A percentile compares a stretch with the other conserved stretches of the same genome.
These are phyloP conservation scores for Phytophthora hybrid DNA, from an alignment of 352 stramenopile species.

Conservation along the genomic window DNA sequence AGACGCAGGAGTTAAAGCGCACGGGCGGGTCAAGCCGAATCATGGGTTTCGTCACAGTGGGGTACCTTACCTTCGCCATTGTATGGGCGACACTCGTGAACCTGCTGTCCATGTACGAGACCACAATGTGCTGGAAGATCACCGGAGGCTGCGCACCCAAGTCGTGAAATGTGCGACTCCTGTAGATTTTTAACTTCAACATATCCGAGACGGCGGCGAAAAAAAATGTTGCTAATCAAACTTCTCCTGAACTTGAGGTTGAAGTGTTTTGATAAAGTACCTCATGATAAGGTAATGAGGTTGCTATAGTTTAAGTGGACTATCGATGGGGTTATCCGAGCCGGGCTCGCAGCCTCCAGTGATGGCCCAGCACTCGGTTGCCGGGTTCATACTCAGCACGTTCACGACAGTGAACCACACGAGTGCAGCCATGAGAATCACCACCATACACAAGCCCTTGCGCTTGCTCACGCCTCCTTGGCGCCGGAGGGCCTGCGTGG, in stretches of 20 bases:
- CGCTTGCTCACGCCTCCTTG: slow-evolving; percentile 47
- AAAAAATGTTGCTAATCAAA: neutral
- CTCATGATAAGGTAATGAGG: too few species aligned
- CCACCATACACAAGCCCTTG: slow-evolving; percentile 45
- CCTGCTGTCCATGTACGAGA: slow-evolving; percentile 53
- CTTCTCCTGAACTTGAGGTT: slow-evolving; percentile 55
- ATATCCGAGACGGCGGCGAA: too few species aligned
- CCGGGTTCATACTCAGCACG: slow-evolving; percentile 58
- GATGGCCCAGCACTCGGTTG: slow-evolving; percentile 69
- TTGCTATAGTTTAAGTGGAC: too few species aligned
- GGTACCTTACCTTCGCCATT: slow-evolving; percentile 39
- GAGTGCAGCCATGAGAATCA: slow-evolving; percentile 43
- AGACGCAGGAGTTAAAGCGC: slow-evolving; percentile 53
- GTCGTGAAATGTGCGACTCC: neutral
- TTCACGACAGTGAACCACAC: slow-evolving; percentile 53
- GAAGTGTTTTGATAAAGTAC: slow-evolving; percentile 29
- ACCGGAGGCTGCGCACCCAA: slow-evolving; percentile 55
- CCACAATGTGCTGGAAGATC: slow-evolving; percentile 60
- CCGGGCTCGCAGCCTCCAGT: slow-evolving; percentile 49
- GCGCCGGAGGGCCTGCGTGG: slow-evolving; percentile 40
- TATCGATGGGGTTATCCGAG: too few species aligned
- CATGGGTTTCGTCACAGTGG: slow-evolving; percentile 41
- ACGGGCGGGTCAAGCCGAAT: slow-evolving; percentile 44
- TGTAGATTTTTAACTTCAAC: too few species aligned
- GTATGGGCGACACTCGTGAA: slow-evolving; percentile 50